Percentiles rank a stretch among this genome's conserved stretches.
Conservation (phyloP, 179 eudicot species). For the Patellifolia procumbens region DNA sequence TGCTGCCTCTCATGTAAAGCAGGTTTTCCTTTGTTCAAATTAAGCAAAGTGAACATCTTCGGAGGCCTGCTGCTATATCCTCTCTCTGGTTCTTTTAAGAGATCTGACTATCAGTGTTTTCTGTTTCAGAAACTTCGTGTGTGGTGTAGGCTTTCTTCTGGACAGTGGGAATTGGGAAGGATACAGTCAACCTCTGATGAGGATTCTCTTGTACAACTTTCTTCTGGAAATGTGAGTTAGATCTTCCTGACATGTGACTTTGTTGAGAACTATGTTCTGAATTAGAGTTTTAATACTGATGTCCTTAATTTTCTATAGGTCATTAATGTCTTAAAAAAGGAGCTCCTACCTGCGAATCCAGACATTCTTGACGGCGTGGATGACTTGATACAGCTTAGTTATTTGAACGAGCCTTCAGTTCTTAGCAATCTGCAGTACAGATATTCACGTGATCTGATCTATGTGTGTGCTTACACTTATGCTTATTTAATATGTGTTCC, state of each 20-base stretch:
- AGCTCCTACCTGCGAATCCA: conserved; percentile 89
- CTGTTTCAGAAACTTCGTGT: conserved; percentile 75
- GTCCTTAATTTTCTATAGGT: conserved; percentile 42
- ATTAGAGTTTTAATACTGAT: conserved; percentile 16
- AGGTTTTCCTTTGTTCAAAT: background rate
- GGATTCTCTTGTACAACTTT: conserved; percentile 55
- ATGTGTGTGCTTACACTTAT: conserved; percentile 48
- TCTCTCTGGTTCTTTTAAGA: conserved; percentile 11
- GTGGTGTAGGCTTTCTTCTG: conserved; percentile 73
- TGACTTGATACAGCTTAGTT: conserved; percentile 89
- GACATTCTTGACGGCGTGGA: conserved; percentile 85
- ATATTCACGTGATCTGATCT: conserved; percentile 68
- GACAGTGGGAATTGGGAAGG: conserved; percentile 68
- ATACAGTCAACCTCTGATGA: conserved; percentile 71
- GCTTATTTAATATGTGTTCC: background rate
- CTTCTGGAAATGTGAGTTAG: conserved; percentile 69
- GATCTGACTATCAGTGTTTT: conserved; percentile 21
- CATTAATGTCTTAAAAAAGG: conserved; percentile 50
- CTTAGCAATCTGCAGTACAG: conserved; percentile 72
- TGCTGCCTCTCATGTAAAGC: background rate
- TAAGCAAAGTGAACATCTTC: background rate
- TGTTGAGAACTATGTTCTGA: conserved; percentile 12
- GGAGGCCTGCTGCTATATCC: background rate
- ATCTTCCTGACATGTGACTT: conserved; percentile 8
- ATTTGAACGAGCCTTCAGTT: conserved; percentile 90